phyloP scores from a whole-genome alignment of 108 stramenopile genomes.

The Nitzschia sp. region DNA sequence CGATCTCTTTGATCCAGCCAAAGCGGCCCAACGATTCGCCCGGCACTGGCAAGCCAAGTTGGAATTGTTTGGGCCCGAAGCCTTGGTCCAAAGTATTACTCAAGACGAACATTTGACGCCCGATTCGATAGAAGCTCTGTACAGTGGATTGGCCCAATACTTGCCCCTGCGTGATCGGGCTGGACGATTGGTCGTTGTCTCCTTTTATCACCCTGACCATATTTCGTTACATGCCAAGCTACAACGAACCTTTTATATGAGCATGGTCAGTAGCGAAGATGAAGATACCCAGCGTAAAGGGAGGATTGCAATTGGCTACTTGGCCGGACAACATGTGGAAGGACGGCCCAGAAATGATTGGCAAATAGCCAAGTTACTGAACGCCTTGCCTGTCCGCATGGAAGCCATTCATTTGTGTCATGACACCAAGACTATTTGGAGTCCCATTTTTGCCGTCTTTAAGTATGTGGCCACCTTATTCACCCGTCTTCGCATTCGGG shows the following conservation, averaged over 20 bases:
- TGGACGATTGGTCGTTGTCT: constrained; percentile 17
- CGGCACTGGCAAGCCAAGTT: constrained; percentile 20
- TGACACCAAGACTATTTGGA: neutral
- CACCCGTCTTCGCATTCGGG: neutral
- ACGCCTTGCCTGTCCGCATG: constrained; percentile 17
- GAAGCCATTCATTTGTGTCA: constrained; percentile 25
- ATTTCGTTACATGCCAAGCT: neutral
- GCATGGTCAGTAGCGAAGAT: constrained; percentile 16
- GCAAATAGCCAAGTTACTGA: constrained; percentile 9
- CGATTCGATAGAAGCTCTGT: constrained; percentile 5
- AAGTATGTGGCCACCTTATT: neutral
- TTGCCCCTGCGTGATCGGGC: constrained; percentile 20
- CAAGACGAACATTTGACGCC: constrained; percentile 22
- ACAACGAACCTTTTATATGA: constrained; percentile 18
- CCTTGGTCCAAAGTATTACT: constrained; percentile 12
- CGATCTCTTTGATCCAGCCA: constrained; percentile 18
- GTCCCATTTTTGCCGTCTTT: constrained; percentile 14
- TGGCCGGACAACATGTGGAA: neutral
- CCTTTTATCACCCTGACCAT: constrained; percentile 3
- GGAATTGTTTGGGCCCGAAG: constrained; percentile 23
- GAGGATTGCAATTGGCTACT: constrained; percentile 1
- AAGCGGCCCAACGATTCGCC: constrained; percentile 19
- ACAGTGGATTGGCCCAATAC: constrained; percentile 12
- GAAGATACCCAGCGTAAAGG: constrained; percentile 20
- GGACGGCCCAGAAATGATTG: constrained; percentile 1